Conservation (phyloP, 2,329 filamentous ascomycete genomes). For the Colletotrichum sp. region DNA sequence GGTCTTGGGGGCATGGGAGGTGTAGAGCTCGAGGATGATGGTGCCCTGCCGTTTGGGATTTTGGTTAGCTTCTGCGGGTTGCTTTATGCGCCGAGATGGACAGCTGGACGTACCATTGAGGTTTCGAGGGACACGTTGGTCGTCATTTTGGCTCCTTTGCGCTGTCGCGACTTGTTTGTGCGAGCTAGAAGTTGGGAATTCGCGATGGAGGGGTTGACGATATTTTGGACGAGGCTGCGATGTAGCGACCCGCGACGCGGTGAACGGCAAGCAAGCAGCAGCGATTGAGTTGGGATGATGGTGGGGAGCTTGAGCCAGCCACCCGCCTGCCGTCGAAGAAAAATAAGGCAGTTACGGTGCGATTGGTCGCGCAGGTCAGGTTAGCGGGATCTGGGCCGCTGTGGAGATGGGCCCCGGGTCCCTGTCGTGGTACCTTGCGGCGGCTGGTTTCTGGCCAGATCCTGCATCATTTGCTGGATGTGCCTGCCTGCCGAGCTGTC, state of each 20-base stretch:
- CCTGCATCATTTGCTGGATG: neutral
- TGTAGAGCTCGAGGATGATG: constrained; percentile 90
- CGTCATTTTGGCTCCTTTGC: constrained; percentile 59
- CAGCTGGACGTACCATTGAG: constrained; percentile 76
- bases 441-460: neutral
- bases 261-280: neutral
- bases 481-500: neutral
- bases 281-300: neutral
- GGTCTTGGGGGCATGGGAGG: constrained; percentile 83
- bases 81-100: no score
- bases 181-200: neutral
- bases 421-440: neutral
- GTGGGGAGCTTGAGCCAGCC: constrained; percentile 12
- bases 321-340: neutral
- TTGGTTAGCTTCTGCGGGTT: neutral
- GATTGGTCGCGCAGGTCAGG: neutral
- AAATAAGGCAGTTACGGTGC: neutral
- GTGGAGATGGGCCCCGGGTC: neutral
- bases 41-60: constrained; percentile 63
- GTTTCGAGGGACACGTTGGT: constrained; percentile 84
- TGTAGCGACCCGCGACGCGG: neutral
- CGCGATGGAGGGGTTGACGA: neutral
- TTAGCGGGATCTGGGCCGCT: neutral
- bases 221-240: constrained; percentile 13
- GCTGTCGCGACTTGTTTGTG: neutral